Evolutionary conservation across 2,329 filamentous ascomycete genomes (phyloP), one percentile per base, ranked within the genome.

Genomic region (Neofusicoccum sp.): DNA sequence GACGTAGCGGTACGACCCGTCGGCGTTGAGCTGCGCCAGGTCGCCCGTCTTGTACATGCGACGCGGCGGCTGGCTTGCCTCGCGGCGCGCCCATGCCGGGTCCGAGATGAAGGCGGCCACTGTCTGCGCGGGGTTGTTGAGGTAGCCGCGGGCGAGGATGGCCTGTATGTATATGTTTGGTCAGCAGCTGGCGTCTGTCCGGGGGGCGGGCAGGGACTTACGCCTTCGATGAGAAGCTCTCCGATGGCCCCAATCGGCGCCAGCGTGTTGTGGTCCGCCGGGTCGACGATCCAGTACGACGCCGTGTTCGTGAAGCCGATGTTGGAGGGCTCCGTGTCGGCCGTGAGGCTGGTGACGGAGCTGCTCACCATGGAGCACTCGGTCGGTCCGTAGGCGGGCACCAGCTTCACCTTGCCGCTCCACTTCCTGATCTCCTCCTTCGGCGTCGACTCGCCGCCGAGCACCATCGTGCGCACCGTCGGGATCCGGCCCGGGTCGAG

Each of bases 401-500:
- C 65, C 14, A 79, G 69, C 9, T 68, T 71, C 5, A 78, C 69
- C 7, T 68, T 68, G 22, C 71, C 68, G 6, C 70, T 70, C 77
- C 77, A 79, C 5, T 72, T 75, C 2, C 64, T 47, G 2, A 79
- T 39, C n/a, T 37, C 33, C 49, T 54, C 71, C 34, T 73, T 71
- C 3, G 72, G 73, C 70, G 74, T 73, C 1, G 71, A 69, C 52
- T 76, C 74, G 12, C 74, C 74, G 47, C 71, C 71, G 8, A 76
- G 65, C 2, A 72, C 64, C 9, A 76, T 65, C 0, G 68, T 71
- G 56, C 75, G 79, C 44, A 85, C 67, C 0, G 73, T 76, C 1
- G 80, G 79, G 2, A 84, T 76, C n/a, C 73, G 75, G 39, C 75
- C 71, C 0, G 80, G 73, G n/a, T 72, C 66, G 47, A 76, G 71